phyloP scores from a whole-genome alignment of 2,329 filamentous ascomycete genomes.

The Ophiostoma quercus region DNA sequence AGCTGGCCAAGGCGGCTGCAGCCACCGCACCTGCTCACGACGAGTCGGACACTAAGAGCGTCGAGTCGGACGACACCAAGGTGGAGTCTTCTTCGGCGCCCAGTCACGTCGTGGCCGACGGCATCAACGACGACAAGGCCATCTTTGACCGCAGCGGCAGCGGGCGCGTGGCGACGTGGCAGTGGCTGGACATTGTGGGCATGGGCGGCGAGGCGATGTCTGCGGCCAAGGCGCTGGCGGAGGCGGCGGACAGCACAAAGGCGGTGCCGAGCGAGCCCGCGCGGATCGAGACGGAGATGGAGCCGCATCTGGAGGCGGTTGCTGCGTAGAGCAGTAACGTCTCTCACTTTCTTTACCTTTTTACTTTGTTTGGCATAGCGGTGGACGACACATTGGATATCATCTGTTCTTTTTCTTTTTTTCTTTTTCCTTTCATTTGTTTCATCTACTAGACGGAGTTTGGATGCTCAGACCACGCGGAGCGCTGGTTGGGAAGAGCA shows the following conservation, averaged over 20 bases:
- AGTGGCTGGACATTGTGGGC: constrained; percentile 50
- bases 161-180: constrained; percentile 44
- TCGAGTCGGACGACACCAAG: not conserved
- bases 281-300: constrained; percentile 20
- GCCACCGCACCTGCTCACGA: not conserved
- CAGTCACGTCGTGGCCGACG: constrained; percentile 29
- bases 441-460: not conserved
- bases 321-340: not conserved
- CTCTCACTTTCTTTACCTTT: not conserved
- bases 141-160: constrained; percentile 45
- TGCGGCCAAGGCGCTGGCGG: constrained; percentile 8
- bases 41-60: not conserved
- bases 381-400: not conserved
- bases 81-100: not conserved
- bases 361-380: constrained; percentile 2
- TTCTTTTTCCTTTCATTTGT: not conserved
- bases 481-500: not conserved
- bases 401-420: not conserved
- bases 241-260: constrained; percentile 10
- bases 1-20: constrained; percentile 18
- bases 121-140: constrained; percentile 44
- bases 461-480: not conserved
- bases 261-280: constrained; percentile 24
- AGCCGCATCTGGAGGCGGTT: not conserved
- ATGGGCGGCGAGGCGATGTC: constrained; percentile 36